Conservation (phyloP, 805 yeast genomes). For the Isabelozyma rhagii region DNA sequence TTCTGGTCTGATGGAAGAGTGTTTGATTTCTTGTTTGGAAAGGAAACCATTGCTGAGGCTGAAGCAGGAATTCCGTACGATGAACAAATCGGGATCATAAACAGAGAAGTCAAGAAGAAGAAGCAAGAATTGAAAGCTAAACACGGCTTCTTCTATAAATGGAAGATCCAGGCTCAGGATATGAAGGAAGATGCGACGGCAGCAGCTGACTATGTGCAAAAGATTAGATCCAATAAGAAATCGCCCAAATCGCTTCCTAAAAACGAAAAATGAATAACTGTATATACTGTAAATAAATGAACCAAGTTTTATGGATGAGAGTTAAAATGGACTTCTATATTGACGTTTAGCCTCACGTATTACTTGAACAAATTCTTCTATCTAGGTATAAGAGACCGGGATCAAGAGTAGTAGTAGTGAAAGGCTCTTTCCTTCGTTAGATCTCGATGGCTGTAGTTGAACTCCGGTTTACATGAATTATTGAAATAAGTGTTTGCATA, state of each 20-base stretch:
- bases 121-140: constrained; percentile 49
- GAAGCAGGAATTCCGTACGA: constrained; percentile 67
- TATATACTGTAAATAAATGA: not conserved
- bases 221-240: constrained; percentile 3
- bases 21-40: constrained; percentile 77
- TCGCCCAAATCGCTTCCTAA: not conserved
- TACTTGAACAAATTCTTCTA: too few species aligned
- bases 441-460: too few species aligned
- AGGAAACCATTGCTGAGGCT: constrained; percentile 72
- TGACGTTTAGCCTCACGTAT: too few species aligned
- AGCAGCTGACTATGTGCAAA: constrained; percentile 19
- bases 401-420: too few species aligned
- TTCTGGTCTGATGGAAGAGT: constrained; percentile 93
- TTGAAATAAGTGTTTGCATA: too few species aligned
- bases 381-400: too few species aligned
- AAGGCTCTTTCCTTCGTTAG: too few species aligned
- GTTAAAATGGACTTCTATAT: too few species aligned
- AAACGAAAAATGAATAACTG: not conserved
- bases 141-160: constrained; percentile 60
- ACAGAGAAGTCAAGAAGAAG: constrained; percentile 46
- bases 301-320: not conserved
- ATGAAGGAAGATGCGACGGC: constrained; percentile 23
- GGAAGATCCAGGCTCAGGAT: constrained; percentile 40
- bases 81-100: constrained; percentile 50
- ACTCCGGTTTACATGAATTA: too few species aligned